Evolutionary conservation across 2,329 filamentous ascomycete species (phyloP).

Genomic region (Pseudocercospora cruenta): DNA sequence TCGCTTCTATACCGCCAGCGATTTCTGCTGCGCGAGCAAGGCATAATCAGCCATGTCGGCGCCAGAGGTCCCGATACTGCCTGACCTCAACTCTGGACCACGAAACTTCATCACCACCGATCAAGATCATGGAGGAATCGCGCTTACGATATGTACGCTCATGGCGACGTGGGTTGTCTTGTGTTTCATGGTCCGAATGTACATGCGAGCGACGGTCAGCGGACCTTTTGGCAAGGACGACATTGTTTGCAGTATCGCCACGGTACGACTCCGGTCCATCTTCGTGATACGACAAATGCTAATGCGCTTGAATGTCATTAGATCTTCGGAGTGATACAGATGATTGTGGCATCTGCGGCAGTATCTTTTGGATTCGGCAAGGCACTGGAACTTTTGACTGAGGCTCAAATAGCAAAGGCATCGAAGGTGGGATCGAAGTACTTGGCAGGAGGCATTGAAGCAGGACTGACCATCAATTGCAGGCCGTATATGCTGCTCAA

Average conservation of each 20-base stretch:
- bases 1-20: neutral
- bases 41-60: slow-evolving; percentile 20
- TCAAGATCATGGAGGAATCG: slow-evolving; percentile 32
- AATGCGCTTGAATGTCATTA: slow-evolving; percentile 1
- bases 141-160: slow-evolving; percentile 29
- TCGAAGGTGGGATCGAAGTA: slow-evolving; percentile 22
- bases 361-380: slow-evolving; percentile 32
- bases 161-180: slow-evolving; percentile 32
- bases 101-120: slow-evolving; percentile 30
- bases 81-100: slow-evolving; percentile 28
- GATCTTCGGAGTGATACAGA: slow-evolving; percentile 30
- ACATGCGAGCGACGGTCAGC: slow-evolving; percentile 31
- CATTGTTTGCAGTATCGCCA: slow-evolving; percentile 28
- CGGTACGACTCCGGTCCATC: slow-evolving; percentile 18
- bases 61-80: slow-evolving; percentile 18
- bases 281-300: neutral
- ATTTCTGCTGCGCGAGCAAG: slow-evolving; percentile 10
- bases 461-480: neutral
- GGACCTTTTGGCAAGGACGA: slow-evolving; percentile 32
- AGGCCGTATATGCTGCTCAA: slow-evolving; percentile 30
- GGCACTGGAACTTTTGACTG: slow-evolving; percentile 22
- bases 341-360: slow-evolving; percentile 26
- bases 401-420: slow-evolving; percentile 18
- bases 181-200: slow-evolving; percentile 30
- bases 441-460: neutral